Base-by-base conservation (phyloP, 768 basidiomycete species). In the Tricholoma bakamatsutake region DNA sequence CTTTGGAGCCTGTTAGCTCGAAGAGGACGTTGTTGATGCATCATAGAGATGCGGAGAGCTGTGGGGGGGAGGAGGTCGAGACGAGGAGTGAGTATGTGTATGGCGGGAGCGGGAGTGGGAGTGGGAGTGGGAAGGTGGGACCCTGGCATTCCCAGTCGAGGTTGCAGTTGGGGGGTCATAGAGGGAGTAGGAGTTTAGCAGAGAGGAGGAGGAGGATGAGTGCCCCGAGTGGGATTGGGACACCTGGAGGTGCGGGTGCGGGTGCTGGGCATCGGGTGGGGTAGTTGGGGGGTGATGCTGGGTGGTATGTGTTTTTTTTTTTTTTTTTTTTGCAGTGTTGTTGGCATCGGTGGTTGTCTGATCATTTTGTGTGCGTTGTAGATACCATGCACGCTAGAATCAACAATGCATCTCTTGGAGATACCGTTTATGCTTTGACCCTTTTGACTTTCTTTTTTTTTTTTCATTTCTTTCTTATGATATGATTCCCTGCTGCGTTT, bases 1-100 rank as follows among this genome's bases (percentile, higher is more conserved):
- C 85, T 9, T 69, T 90, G n/a, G 87, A 77, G 1, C 84, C 85
- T 2, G 71, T 71, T 34, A 75, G 75, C 58, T 59, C 78, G 48
- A 90, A 90, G 67, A 71, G 83, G 50, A 74, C 74, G 52, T 62
- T 76, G 63, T 67, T 83, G 10, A 65, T 71, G 52, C 67, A 68
- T 53, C 71, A 67, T 35, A 64, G 57, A 6, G 61, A 59, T 40
- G 69, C 69, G 40, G 63, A 61, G 17, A 65, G 63, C 12, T n/a
- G n/a, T n/a, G 65, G 59, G 37, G 52, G 60, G 21, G 65, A 59
- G 34, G 65, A 60, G 45, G 66, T 66, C 15, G 40, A 55, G 53
- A 11, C 4, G 10, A 15, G 28, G 24, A 11, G 47, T 30, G 47
- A 53, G 49, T 24, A 24, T 24, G 21, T 24, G 21, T 24, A 24